phyloP scores from a whole-genome alignment of 2,329 filamentous ascomycete species.

The Fusarium pseudonygamai region DNA sequence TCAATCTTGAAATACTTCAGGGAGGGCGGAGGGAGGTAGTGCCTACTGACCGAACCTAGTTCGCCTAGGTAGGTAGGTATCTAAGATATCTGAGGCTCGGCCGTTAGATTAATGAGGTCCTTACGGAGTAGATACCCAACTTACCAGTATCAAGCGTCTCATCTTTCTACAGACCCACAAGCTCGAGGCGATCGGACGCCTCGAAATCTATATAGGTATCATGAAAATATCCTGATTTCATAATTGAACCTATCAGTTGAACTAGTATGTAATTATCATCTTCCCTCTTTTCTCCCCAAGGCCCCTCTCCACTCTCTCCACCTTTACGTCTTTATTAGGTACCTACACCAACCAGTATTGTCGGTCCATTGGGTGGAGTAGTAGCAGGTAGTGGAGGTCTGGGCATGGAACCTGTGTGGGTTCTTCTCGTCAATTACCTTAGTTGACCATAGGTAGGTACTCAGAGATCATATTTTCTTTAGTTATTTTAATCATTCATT shows the following conservation, averaged over 20 bases:
- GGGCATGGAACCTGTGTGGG: background rate
- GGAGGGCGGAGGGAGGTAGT: background rate
- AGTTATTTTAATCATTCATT: background rate
- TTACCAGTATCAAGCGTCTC: background rate
- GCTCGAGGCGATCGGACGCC: background rate
- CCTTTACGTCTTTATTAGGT: background rate
- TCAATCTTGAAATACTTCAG: background rate
- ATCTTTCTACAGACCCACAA: background rate
- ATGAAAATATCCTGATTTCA: background rate
- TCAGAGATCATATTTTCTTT: background rate
- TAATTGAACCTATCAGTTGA: background rate
- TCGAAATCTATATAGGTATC: background rate
- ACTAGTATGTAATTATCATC: background rate
- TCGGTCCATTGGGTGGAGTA: background rate
- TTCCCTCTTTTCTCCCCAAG: constrained; percentile 18
- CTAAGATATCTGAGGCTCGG: background rate
- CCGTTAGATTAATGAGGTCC: background rate
- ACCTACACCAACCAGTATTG: background rate
- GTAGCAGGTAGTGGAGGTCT: background rate
- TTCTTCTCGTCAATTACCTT: background rate
- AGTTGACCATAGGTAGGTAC: background rate
- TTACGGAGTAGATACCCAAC: background rate
- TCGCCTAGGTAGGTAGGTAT: no score
- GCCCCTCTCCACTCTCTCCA: background rate
- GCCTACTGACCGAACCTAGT: no score